Conservation (phyloP, 2,329 filamentous ascomycete genomes). For the Alternaria sp. region DNA sequence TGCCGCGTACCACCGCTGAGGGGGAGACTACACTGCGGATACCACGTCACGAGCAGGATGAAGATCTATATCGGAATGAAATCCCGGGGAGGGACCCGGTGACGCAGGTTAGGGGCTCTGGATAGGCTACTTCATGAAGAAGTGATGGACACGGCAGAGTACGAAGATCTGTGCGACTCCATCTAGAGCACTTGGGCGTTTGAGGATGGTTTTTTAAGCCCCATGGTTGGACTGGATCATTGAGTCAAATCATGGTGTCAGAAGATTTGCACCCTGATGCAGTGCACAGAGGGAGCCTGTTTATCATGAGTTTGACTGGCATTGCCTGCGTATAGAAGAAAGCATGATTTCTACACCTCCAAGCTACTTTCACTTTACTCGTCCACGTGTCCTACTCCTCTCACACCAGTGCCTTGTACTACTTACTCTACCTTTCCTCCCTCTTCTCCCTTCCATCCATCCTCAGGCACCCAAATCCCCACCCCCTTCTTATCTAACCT, state of each 20-base stretch:
- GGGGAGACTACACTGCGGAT: conserved; percentile 16
- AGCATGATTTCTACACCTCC: background rate
- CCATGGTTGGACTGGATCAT: background rate
- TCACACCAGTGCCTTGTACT: background rate
- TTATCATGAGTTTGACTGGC: background rate
- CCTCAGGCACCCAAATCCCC: conserved; percentile 49
- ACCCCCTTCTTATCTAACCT: conserved; percentile 63
- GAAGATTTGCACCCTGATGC: background rate
- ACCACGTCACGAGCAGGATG: conserved; percentile 40
- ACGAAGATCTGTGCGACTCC: too few relatives aligned
- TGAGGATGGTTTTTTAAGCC: background rate
- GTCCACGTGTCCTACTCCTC: background rate
- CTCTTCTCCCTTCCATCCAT: background rate
- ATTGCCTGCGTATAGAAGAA: background rate
- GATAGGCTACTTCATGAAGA: background rate
- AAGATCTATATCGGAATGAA: conserved; percentile 36
- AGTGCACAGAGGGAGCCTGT: background rate
- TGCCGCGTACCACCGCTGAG: conserved; percentile 27
- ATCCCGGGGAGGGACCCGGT: conserved; percentile 34
- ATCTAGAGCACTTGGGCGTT: background rate
- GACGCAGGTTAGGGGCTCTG: conserved; percentile 7
- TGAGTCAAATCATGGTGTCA: background rate
- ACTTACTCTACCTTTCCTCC: background rate
- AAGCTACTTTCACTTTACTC: background rate
- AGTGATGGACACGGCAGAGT: background rate